Evolutionary conservation across 306 rosid species (phyloP).

Genomic region (Crotalaria pallida): DNA sequence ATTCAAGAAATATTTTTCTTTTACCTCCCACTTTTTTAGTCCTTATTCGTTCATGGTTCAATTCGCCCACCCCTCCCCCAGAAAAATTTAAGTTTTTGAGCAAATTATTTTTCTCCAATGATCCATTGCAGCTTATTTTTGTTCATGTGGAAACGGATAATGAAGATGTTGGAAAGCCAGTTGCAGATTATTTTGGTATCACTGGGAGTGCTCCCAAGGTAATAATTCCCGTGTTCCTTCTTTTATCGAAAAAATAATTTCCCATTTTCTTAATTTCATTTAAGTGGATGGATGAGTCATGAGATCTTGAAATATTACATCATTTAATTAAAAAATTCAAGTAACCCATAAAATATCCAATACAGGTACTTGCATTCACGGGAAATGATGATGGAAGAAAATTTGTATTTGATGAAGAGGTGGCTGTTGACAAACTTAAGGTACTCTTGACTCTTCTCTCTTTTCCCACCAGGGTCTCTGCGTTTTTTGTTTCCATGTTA

Average conservation of each 20-base stretch:
- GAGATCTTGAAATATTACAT: background rate
- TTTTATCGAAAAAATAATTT: background rate
- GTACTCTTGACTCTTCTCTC: conserved; percentile 35
- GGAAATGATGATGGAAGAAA: conserved; percentile 83
- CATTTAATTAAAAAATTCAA: conserved; percentile 7
- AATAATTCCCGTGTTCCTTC: conserved; percentile 17
- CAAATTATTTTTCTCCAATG: conserved; percentile 14
- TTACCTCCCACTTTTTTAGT: background rate
- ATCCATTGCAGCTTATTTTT: conserved; percentile 74
- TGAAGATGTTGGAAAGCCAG: conserved; percentile 91
- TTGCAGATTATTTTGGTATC: conserved; percentile 86
- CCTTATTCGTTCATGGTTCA: background rate
- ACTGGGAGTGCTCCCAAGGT: conserved; percentile 70
- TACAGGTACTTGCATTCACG: conserved; percentile 72
- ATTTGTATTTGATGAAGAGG: conserved; percentile 63
- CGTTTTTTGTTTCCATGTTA: conserved; percentile 6
- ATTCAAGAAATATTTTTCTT: background rate
- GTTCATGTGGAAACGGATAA: conserved; percentile 80
- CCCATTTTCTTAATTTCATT: background rate
- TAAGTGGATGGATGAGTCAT: background rate
- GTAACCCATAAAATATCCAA: background rate
- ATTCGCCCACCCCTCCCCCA: background rate
- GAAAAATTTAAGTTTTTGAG: conserved; percentile 2
- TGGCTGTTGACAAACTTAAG: conserved; percentile 62
- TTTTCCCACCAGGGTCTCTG: background rate